Evolutionary conservation across 2,329 filamentous ascomycete species (phyloP).

Genomic region (Apiospora pterosperma): DNA sequence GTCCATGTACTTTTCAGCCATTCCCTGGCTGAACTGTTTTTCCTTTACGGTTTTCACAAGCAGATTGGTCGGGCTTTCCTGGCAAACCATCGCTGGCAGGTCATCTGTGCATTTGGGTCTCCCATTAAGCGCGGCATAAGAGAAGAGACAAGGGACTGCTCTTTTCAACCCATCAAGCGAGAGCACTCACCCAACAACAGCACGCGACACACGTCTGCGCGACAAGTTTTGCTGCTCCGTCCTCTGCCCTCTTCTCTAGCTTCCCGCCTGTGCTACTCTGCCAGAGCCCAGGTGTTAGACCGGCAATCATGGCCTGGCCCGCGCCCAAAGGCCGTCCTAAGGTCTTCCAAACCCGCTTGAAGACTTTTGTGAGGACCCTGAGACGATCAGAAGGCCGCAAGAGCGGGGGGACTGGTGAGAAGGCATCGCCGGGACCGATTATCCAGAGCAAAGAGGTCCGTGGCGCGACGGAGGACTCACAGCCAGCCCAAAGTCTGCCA

Average conservation of each 20-base stretch:
- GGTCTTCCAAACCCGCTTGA: slow-evolving; percentile 2
- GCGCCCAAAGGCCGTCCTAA: slow-evolving; percentile 4
- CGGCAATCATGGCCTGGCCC: not conserved
- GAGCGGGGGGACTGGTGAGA: not conserved
- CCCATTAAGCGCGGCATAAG: not conserved
- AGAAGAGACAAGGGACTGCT: not conserved
- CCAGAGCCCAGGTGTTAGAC: not conserved
- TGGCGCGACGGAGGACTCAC: not conserved
- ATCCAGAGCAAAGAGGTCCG: not conserved
- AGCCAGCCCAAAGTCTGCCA: not conserved
- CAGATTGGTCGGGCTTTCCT: not conserved
- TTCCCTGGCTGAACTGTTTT: not conserved
- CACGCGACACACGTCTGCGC: not conserved
- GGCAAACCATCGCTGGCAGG: not conserved
- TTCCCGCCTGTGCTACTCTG: not conserved
- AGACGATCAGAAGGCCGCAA: not conserved
- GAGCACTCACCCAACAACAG: not conserved
- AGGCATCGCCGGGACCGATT: not conserved
- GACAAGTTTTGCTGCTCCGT: not conserved
- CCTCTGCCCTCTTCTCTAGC: not conserved
- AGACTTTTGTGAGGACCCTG: slow-evolving; percentile 1
- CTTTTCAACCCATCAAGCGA: not conserved
- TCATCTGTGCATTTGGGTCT: not conserved
- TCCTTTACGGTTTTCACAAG: not conserved
- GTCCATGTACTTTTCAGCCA: not conserved